These are phyloP conservation scores for Phascolomyces articulosus DNA, from an alignment of 371 early-diverging fungal species.

Conservation along the genomic window DNA sequence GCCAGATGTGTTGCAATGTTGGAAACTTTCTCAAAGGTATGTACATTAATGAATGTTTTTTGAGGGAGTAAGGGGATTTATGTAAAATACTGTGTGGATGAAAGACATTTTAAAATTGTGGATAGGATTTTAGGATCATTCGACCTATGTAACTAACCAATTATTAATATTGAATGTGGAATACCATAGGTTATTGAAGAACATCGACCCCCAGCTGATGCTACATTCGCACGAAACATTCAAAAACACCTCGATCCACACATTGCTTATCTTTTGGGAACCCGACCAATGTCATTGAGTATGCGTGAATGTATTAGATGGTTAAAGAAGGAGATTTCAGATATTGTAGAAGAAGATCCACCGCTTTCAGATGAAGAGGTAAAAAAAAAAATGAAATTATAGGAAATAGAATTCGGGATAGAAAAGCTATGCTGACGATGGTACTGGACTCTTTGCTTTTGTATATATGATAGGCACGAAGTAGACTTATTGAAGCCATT, in stretches of 20 bases:
- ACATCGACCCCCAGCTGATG: slow-evolving; percentile 86
- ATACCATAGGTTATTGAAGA: slow-evolving; percentile 81
- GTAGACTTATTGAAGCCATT: slow-evolving; percentile 71
- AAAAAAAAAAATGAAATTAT: slow-evolving; percentile 9
- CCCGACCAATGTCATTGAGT: slow-evolving; percentile 86
- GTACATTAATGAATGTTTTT: too few relatives aligned
- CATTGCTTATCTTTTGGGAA: slow-evolving; percentile 84
- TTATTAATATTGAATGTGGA: background rate
- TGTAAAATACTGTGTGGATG: too few relatives aligned
- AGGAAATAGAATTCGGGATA: background rate
- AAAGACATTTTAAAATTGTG: too few relatives aligned
- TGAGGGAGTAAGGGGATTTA: too few relatives aligned
- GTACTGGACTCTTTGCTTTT: background rate
- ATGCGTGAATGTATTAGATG: slow-evolving; percentile 95
- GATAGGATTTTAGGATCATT: too few relatives aligned
- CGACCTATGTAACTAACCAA: too few relatives aligned
- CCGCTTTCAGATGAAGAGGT: slow-evolving; percentile 84
- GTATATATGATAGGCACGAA: slow-evolving; percentile 32
- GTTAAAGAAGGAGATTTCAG: slow-evolving; percentile 85
- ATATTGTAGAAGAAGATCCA: slow-evolving; percentile 58
- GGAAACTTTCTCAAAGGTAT: slow-evolving; percentile 81
- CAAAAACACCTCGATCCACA: slow-evolving; percentile 85
- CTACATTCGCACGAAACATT: slow-evolving; percentile 83
- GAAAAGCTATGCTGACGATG: background rate
- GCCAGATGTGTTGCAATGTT: slow-evolving; percentile 89